Conservation (phyloP, 2,329 filamentous ascomycete species). For the Paramyrothecium sp. region DNA sequence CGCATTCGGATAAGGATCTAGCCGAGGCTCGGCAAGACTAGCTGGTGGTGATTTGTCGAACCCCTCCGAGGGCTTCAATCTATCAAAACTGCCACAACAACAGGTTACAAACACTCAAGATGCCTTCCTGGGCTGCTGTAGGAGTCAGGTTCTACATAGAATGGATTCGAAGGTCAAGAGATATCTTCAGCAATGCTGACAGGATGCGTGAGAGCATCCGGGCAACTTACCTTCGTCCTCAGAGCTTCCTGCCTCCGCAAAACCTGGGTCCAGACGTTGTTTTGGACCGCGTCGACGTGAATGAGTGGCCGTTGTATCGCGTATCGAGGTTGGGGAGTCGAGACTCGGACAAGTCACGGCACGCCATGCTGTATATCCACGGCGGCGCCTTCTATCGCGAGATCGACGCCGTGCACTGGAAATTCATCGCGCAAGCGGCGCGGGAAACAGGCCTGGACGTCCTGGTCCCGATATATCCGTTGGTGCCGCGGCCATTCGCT, state of each 20-base stretch:
- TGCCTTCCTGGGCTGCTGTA: background rate
- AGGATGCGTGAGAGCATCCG: conserved; percentile 1
- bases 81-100: too few relatives aligned
- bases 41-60: too few relatives aligned
- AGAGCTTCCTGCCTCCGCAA: conserved; percentile 3
- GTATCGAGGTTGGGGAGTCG: background rate
- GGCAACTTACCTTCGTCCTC: background rate
- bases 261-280: conserved; percentile 2
- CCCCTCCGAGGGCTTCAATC: too few relatives aligned
- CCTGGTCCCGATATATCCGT: conserved; percentile 8
- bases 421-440: conserved; percentile 5
- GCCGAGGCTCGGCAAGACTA: too few relatives aligned
- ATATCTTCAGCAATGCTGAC: conserved; percentile 18
- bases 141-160: background rate
- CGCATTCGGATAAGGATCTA: too few relatives aligned
- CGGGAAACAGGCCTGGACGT: conserved; percentile 8
- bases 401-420: conserved; percentile 3
- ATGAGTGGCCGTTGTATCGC: conserved; percentile 9
- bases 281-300: conserved; percentile 5
- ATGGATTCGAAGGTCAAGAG: background rate
- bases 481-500: conserved; percentile 4
- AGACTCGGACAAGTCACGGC: background rate
- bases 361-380: conserved; percentile 9
- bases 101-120: background rate
- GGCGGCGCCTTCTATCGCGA: conserved; percentile 7